phyloP scores from a whole-genome alignment of 2,329 filamentous ascomycete species.

The Exophiala xenobiotica region DNA sequence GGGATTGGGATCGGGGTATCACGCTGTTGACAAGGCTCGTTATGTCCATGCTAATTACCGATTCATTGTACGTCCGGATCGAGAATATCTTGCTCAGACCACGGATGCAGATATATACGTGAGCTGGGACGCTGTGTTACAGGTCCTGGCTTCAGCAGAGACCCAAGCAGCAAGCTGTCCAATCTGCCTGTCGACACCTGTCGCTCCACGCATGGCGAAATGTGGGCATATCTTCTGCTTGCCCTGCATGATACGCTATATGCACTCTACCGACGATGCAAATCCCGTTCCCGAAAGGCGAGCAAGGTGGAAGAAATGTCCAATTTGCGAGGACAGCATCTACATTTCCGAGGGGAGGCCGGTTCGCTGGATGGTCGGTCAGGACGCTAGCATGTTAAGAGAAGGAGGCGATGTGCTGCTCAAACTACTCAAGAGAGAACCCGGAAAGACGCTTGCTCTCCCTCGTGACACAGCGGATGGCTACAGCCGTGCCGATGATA shows the following conservation, averaged over 20 bases:
- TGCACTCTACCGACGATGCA: conserved; percentile 79
- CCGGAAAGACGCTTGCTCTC: conserved; percentile 80
- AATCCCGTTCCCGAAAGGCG: conserved; percentile 64
- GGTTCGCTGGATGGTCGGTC: conserved; percentile 85
- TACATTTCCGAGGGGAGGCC: conserved; percentile 87
- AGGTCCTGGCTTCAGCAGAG: conserved; percentile 85
- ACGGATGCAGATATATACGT: conserved; percentile 84
- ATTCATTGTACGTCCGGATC: conserved; percentile 84
- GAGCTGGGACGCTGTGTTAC: conserved; percentile 86
- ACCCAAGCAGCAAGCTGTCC: conserved; percentile 88
- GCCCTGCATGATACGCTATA: conserved; percentile 89
- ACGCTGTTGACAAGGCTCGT: conserved; percentile 85
- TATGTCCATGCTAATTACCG: conserved; percentile 96
- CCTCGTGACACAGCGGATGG: conserved; percentile 77
- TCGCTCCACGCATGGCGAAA: conserved; percentile 92
- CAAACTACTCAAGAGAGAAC: conserved; percentile 76
- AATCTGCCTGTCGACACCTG: conserved; percentile 89
- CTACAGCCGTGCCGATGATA: conserved; percentile 67
- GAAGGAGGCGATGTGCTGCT: conserved; percentile 89
- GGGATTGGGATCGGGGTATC: conserved; percentile 85
- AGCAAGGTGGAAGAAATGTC: conserved; percentile 87
- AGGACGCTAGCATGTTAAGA: conserved; percentile 75
- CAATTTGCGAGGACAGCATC: conserved; percentile 91
- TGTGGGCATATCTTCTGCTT: conserved; percentile 98
- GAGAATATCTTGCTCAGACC: conserved; percentile 76